Conservation (phyloP, 495 filamentous ascomycete species). For the Neurospora sp. region DNA sequence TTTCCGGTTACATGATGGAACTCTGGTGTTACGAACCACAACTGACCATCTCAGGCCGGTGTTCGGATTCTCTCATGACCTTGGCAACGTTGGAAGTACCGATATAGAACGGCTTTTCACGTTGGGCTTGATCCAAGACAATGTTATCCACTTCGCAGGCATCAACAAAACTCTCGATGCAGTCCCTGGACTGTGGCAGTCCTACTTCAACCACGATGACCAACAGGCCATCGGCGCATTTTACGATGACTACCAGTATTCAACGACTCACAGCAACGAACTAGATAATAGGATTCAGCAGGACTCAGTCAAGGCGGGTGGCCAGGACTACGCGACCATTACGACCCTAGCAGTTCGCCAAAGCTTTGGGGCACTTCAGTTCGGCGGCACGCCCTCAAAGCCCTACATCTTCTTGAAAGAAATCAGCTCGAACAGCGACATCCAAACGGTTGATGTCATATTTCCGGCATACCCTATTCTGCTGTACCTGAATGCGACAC, state of each 20-base stretch:
- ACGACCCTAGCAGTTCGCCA: slow-evolving; percentile 79
- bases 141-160: slow-evolving; percentile 69
- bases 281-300: slow-evolving; percentile 59
- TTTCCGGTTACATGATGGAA: background rate
- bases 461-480: slow-evolving; percentile 88
- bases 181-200: slow-evolving; percentile 68
- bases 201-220: slow-evolving; percentile 46
- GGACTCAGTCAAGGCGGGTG: slow-evolving; percentile 59
- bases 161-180: slow-evolving; percentile 55
- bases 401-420: slow-evolving; percentile 88
- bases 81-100: slow-evolving; percentile 33
- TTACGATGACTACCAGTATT: slow-evolving; percentile 57
- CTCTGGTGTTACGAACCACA: background rate
- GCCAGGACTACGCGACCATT: slow-evolving; percentile 67
- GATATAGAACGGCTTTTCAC: slow-evolving; percentile 53
- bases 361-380: slow-evolving; percentile 75
- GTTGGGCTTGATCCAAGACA: slow-evolving; percentile 62
- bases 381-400: slow-evolving; percentile 65
- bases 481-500: slow-evolving; percentile 74
- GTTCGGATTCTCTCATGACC: slow-evolving; percentile 78
- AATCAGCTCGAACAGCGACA: slow-evolving; percentile 88
- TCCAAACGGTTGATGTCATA: slow-evolving; percentile 93
- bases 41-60: slow-evolving; percentile 49
- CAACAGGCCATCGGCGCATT: slow-evolving; percentile 52
- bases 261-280: slow-evolving; percentile 40